A percentile compares a stretch with the other conserved stretches of the same genome.
Conservation (phyloP, 768 basidiomycete species). For the Cystofilobasidium capitatum region DNA sequence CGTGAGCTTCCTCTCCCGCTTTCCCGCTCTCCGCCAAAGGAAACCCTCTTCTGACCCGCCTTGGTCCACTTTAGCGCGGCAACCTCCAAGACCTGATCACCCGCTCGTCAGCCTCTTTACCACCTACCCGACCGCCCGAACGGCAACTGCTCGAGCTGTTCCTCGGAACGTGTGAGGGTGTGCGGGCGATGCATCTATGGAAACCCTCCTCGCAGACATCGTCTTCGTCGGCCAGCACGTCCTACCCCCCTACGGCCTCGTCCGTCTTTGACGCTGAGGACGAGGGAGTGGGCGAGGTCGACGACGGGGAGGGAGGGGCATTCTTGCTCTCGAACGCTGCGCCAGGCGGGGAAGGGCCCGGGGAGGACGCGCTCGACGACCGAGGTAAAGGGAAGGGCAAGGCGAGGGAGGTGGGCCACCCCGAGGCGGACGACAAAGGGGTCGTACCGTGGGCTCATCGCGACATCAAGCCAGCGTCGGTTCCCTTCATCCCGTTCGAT, state of each 20-base stretch:
- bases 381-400: slow-evolving; percentile 49
- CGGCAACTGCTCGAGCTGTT: slow-evolving; percentile 79
- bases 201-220: slow-evolving; percentile 34
- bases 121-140: slow-evolving; percentile 69
- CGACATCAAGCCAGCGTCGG: slow-evolving; percentile 91
- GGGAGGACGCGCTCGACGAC: not conserved
- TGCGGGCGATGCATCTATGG: slow-evolving; percentile 88
- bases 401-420: slow-evolving; percentile 45
- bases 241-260: slow-evolving; percentile 32
- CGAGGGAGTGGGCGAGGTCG: slow-evolving; percentile 40
- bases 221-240: slow-evolving; percentile 33
- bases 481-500: too few relatives aligned
- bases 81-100: slow-evolving; percentile 95
- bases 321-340: slow-evolving; percentile 54
- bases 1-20: slow-evolving; percentile 42
- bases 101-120: slow-evolving; percentile 59
- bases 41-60: not conserved
- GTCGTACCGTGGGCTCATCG: slow-evolving; percentile 87
- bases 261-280: slow-evolving; percentile 23
- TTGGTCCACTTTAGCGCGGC: slow-evolving; percentile 51
- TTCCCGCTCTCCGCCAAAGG: not conserved
- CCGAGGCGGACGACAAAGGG: slow-evolving; percentile 63
- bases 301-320: slow-evolving; percentile 63
- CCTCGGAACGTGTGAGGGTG: slow-evolving; percentile 85
- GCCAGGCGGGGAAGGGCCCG: not conserved